Percentiles rank a stretch among this genome's conserved stretches.
phyloP scores from a whole-genome alignment of 2,329 filamentous ascomycete species.

The Verticillium klebahnii region DNA sequence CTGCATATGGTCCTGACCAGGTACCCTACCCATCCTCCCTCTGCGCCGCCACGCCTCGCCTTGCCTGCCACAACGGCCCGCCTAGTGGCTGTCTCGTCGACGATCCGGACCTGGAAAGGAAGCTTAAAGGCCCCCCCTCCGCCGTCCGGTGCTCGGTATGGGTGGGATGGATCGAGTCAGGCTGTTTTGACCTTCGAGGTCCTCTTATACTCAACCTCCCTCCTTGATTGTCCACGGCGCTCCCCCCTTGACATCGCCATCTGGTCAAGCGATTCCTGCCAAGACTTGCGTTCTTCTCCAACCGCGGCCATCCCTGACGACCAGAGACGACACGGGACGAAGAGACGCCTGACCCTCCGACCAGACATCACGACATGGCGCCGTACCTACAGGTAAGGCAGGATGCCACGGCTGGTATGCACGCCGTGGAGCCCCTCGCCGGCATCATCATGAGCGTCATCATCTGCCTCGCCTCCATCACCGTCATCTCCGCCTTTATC shows the following conservation, averaged over 20 bases:
- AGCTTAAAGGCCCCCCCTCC: background rate
- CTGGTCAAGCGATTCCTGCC: background rate
- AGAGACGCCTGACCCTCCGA: background rate
- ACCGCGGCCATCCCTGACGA: background rate
- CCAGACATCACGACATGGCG: slow-evolving; percentile 6
- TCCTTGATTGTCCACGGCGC: background rate
- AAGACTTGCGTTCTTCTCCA: background rate
- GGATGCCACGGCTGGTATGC: slow-evolving; percentile 2
- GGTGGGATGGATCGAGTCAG: background rate
- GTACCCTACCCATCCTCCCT: no score
- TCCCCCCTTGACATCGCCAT: background rate
- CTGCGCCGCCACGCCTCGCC: background rate
- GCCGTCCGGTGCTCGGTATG: background rate
- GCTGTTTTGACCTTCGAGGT: background rate
- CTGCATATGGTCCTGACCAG: background rate
- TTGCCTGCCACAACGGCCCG: background rate
- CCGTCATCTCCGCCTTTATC: slow-evolving; percentile 29
- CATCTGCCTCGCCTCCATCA: slow-evolving; percentile 26
- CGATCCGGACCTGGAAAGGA: background rate
- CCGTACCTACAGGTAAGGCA: slow-evolving; percentile 1
- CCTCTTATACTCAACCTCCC: background rate
- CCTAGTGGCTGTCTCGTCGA: background rate
- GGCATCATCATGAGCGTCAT: slow-evolving; percentile 30
- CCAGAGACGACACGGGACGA: background rate
- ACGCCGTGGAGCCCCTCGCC: slow-evolving; percentile 21